Evolutionary conservation across 306 rosid species (phyloP).

Genomic region (Cucumis hystrix): DNA sequence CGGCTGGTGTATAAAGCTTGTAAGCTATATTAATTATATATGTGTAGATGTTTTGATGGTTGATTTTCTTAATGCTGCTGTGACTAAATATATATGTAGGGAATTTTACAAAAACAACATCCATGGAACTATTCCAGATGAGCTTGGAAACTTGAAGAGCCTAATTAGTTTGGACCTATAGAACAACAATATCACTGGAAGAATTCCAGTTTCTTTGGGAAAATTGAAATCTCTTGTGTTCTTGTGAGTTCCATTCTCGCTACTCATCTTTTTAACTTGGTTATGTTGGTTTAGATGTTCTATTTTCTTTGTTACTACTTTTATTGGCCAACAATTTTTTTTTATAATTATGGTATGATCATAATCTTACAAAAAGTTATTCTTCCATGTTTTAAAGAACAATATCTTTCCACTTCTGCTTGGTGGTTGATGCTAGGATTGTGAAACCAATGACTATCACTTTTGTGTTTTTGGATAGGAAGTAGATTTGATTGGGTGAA

Average conservation of each 20-base stretch:
- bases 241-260: conserved; percentile 44
- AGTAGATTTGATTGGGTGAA: too few species aligned
- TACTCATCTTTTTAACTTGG: neutral
- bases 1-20: neutral
- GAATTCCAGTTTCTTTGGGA: conserved; percentile 64
- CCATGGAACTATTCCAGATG: conserved; percentile 75
- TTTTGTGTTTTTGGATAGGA: neutral
- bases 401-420: neutral
- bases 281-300: neutral
- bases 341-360: neutral
- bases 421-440: neutral
- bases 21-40: neutral
- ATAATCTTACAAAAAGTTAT: neutral
- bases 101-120: conserved; percentile 90
- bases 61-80: neutral
- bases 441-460: neutral
- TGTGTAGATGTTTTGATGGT: neutral
- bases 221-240: conserved; percentile 81
- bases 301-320: neutral
- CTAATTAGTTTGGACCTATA: conserved; percentile 90
- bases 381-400: neutral
- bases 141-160: conserved; percentile 73
- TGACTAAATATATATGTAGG: conserved; percentile 24
- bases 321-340: neutral
- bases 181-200: conserved; percentile 77